Base-by-base conservation (phyloP, 2,329 filamentous ascomycete genomes). In the Tolypocladium capitatum region DNA sequence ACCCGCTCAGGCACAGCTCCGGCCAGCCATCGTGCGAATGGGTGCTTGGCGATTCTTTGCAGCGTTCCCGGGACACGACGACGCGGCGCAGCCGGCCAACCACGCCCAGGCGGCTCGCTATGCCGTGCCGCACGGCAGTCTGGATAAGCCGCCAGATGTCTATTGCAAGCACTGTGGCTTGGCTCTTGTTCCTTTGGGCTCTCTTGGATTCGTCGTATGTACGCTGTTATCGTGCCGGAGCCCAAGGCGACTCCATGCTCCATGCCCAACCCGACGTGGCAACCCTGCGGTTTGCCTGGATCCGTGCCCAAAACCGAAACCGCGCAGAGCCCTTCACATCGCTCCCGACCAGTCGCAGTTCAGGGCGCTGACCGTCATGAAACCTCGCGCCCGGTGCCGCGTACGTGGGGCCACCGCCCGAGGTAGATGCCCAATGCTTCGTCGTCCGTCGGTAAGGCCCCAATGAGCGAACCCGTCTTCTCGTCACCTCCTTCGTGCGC, bases 401-500 rank as follows among this genome's bases (percentile, higher is more conserved):
- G 11, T n/a, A 18, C 30, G 14, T 44, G 42, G 31, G 31, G 11
- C 42, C 20, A n/a, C 18, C 18, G 18, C 24, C 18, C 18, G 9
- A 16, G 18, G 21, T 38, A 30, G 48, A 44, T 46, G 45, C 48
- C 48, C 48, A 46, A 49, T 46, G 27, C 40, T 30, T 27, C 32
- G 18, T 14, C 36, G 30, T 30, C 45, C 34, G 32, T 16, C 40
- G 30, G 20, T 18, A 18, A 36, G 41, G 40, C 36, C 28, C 34
- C 44, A 46, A 49, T 44, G 38, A 46, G 31, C 21, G 14, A 13
- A 13, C 32, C 18, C 21, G 33, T 33, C 43, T n/a, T 45, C 43
- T 11, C 43, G 21, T 34, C 20, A 7, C 32, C 20, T 35, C 20
- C 13, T 34, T 18, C 31, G 31, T 28, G 32, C 40, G 8, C 31